Base-by-base conservation (phyloP, 2,329 filamentous ascomycete species). In the Penicillium glabrum region DNA sequence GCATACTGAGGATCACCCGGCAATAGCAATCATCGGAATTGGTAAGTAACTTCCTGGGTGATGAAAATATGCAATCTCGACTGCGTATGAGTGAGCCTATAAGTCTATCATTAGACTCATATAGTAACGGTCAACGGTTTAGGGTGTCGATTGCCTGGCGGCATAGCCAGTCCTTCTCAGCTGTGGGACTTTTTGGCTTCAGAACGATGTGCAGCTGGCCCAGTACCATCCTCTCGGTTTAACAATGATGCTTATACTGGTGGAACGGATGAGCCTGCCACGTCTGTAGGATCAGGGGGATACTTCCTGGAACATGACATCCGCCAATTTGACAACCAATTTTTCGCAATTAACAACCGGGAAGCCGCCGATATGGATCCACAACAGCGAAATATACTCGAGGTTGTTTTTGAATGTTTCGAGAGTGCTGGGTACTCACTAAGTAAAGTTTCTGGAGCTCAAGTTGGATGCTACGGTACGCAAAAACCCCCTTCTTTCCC, bases 301-400 rank as follows among this genome's bases (percentile, higher is more conserved):
- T 33, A 47, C 27, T 35, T 47, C 13, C 26, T 47, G 1, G 2
- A 47, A 2, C 2, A 23, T 8, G 46, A 47, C 14, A 56, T 57
- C 7, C 48, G 29, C 11, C 14, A 21, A 7, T 69, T 71, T n/a
- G 69, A 72, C 43, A 52, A 48, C 26, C 24, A 26, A 1, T 65
- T 69, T 37, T 72, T 72, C 37, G 54, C 53, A 21, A 68, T 69
- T 14, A 61, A 54, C 14, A 47, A 54, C 13, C 44, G 57, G 3
- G 66, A 67, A 51, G 66, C 62, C 10, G 51, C 51, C 43, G 56
- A 29, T 27, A 56, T 70, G 59, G 69, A 72, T 46, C 69, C 69
- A 0, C 61, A 67, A 27, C 67, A 70, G 45, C 57, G 69, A 2
- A 61, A 61, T 16, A 33, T 71, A 3, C 61, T 72, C 3, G 67